phyloP scores from a whole-genome alignment of 2,329 filamentous ascomycete genomes.

The Penicillium sp. region DNA sequence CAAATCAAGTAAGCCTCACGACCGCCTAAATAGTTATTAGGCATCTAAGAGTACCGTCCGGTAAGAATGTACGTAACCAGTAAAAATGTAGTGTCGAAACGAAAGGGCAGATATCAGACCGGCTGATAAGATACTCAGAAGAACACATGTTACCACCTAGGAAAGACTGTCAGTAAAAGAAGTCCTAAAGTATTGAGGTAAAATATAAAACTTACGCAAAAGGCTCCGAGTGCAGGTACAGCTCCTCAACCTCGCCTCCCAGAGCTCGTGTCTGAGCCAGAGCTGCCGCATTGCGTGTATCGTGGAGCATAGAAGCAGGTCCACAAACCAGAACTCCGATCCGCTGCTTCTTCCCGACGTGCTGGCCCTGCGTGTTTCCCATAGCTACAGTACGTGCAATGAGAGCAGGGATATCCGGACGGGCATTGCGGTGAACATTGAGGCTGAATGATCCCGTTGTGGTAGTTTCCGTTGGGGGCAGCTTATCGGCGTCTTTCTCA shows the following conservation, averaged over 20 bases:
- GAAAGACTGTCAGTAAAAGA: not conserved
- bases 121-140: not conserved
- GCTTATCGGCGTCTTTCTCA: conserved; percentile 9
- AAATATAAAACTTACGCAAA: conserved; percentile 41
- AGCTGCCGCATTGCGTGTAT: conserved; percentile 49
- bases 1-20: not conserved
- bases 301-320: conserved; percentile 48
- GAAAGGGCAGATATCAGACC: conserved; percentile 1
- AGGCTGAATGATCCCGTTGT: conserved; percentile 21
- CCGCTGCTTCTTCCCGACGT: conserved; percentile 12
- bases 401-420: conserved; percentile 38
- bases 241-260: conserved; percentile 31
- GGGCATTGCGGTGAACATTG: conserved; percentile 23
- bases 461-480: conserved; percentile 13
- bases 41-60: not conserved
- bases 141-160: conserved; percentile 10
- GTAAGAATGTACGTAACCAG: not conserved
- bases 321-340: conserved; percentile 46
- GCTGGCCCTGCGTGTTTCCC: conserved; percentile 5
- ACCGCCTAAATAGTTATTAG: not conserved
- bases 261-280: conserved; percentile 40
- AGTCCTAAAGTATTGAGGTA: not conserved
- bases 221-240: conserved; percentile 50
- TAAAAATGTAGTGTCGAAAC: not conserved
- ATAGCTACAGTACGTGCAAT: conserved; percentile 18